Evolutionary conservation across 768 basidiomycete species (phyloP).

Genomic region (Leccinum uliginosum): DNA sequence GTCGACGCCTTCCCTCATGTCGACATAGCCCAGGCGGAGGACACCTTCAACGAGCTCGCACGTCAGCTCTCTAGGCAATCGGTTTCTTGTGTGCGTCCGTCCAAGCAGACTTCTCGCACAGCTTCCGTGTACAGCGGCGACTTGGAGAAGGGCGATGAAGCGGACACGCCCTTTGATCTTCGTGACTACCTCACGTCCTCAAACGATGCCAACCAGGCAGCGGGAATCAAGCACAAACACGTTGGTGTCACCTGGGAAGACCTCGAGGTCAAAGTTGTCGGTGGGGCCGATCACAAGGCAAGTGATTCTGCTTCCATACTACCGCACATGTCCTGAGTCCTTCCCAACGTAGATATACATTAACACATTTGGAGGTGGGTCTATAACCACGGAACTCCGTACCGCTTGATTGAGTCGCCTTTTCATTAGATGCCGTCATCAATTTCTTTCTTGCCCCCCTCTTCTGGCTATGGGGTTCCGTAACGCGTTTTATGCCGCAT

Average conservation of each 20-base stretch:
- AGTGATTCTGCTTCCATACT: background rate
- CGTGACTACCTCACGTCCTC: conserved; percentile 63
- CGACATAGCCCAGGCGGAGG: conserved; percentile 48
- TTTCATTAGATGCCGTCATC: conserved; percentile 43
- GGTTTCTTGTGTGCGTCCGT: background rate
- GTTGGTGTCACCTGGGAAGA: conserved; percentile 75
- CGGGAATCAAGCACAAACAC: conserved; percentile 69
- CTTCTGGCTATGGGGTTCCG: conserved; percentile 41
- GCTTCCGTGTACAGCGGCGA: conserved; percentile 30
- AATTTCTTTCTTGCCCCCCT: conserved; percentile 52
- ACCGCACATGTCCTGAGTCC: background rate
- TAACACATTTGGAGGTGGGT: conserved; percentile 55
- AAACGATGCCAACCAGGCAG: conserved; percentile 59
- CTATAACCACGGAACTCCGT: background rate
- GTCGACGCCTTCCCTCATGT: conserved; percentile 34
- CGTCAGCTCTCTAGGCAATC: conserved; percentile 31
- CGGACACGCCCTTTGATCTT: conserved; percentile 49
- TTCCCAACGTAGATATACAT: conserved; percentile 41
- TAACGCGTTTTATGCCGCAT: conserved; percentile 38
- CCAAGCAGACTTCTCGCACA: conserved; percentile 21
- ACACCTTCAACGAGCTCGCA: conserved; percentile 52
- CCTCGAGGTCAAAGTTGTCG: conserved; percentile 57
- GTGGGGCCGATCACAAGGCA: conserved; percentile 55
- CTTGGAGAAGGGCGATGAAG: conserved; percentile 38
- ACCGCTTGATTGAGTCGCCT: background rate